Percentiles rank a stretch among this genome's conserved stretches.
Conservation (phyloP, 2,329 filamentous ascomycete species). For the Trichoderma simmonsii region DNA sequence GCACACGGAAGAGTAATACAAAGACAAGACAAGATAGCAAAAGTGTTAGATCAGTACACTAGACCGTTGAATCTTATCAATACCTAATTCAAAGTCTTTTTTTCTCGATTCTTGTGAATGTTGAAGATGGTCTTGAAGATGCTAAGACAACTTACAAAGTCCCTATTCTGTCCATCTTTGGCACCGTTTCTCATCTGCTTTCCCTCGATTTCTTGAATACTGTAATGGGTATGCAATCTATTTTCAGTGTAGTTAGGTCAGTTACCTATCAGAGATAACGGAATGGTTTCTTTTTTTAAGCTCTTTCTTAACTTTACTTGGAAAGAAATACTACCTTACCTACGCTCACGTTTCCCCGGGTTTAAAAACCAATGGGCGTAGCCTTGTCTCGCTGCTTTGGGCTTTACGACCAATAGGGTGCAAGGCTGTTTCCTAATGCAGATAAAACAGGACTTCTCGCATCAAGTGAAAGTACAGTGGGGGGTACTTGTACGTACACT, state of each 20-base stretch:
- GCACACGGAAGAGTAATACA: slow-evolving; percentile 4
- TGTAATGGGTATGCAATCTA: background rate
- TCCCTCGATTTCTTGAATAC: background rate
- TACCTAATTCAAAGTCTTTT: background rate
- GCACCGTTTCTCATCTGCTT: background rate
- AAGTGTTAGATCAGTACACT: slow-evolving; percentile 3
- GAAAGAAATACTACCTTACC: background rate
- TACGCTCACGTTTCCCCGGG: background rate
- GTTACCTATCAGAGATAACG: background rate
- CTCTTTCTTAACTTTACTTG: background rate
- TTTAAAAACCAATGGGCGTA: background rate
- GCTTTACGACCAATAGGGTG: background rate
- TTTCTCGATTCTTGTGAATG: background rate
- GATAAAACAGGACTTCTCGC: background rate
- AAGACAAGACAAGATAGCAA: background rate
- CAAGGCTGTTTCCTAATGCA: background rate
- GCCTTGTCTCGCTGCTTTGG: background rate
- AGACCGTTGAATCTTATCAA: slow-evolving; percentile 1
- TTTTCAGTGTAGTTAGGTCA: background rate
- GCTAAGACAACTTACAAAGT: background rate
- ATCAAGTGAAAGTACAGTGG: background rate
- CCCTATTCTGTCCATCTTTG: background rate
- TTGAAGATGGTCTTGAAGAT: background rate
- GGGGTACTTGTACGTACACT: background rate
- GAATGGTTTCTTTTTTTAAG: background rate